Base-by-base conservation (phyloP, 2,329 filamentous ascomycete genomes). In the Cryoendolithus antarcticus region DNA sequence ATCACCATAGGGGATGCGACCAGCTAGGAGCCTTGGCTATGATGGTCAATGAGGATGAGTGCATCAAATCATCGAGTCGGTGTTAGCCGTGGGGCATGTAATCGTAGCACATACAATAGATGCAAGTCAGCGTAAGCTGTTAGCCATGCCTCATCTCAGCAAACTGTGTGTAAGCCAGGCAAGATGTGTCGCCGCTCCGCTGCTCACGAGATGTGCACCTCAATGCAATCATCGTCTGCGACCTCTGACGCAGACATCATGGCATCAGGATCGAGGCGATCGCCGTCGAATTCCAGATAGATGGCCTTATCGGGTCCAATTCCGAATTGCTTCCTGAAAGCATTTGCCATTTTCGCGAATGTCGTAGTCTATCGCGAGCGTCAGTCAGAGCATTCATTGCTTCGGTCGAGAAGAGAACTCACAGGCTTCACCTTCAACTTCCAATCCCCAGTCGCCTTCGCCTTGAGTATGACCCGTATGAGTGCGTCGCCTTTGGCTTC, bases 241-340 rank as follows among this genome's bases (percentile, higher is more conserved):
- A 93, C 74, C 11, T 86, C 85, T 2, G 77, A 71, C 29, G 82
- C 76, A 34, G 67, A 66, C 34, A 91, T 68, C 2, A 69, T 72
- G 24, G 65, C 62, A 1, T 75, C 66, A 11, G 73, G 70, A 9
- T 79, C 72, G 21, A 93, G 62, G 34, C 65, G 63, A 37, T 88
- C 84, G 9, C 86, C 86, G 49, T 93, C 86, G 58, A 86, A 88
- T 48, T 71, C 66, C 8, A 93, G 63, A 30, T 70, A 68, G 3
- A 91, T 62, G 0, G 68, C 58, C 47, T 67, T 70, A 4, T 71
- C 68, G 1, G 62, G 54, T 0, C 62, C 58, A 11, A 88, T 56
- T 0, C 64, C 50, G 24, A 71, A 68, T 48, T 69, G 63, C 30
- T 64, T 64, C 36, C 75, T 71, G 56, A 82, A 89, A 3, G 69